These are phyloP conservation scores for Auricularia sp. DNA, from an alignment of 768 basidiomycete genomes.

Conservation along the genomic window DNA sequence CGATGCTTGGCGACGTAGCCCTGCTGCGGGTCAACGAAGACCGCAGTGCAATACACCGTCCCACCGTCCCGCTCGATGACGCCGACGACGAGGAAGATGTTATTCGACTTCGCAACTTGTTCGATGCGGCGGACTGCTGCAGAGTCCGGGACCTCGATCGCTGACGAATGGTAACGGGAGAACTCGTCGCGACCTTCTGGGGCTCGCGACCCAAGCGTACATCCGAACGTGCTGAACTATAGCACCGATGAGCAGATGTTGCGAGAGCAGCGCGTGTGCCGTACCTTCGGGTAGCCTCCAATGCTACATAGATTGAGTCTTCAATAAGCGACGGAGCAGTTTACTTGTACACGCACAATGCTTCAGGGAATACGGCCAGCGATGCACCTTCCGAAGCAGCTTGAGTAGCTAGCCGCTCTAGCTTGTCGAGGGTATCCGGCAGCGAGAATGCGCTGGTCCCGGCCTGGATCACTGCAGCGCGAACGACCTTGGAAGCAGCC, in stretches of 20 bases:
- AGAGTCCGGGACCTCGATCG: constrained; percentile 44
- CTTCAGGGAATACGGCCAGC: constrained; percentile 47
- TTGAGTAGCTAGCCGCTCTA: constrained; percentile 34
- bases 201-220: constrained; percentile 38
- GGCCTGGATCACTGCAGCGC: constrained; percentile 44
- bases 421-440: constrained; percentile 36
- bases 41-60: constrained; percentile 50
- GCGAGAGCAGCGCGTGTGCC: background rate
- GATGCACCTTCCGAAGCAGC: constrained; percentile 39
- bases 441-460: constrained; percentile 38
- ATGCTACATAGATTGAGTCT: constrained; percentile 2
- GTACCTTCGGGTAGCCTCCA: constrained; percentile 13
- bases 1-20: constrained; percentile 54
- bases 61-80: constrained; percentile 50
- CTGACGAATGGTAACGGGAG: constrained; percentile 41
- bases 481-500: constrained; percentile 15
- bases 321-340: background rate
- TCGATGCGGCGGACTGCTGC: constrained; percentile 38
- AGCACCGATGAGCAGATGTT: background rate
- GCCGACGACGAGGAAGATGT: constrained; percentile 48
- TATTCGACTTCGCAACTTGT: constrained; percentile 34
- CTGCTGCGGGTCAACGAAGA: constrained; percentile 42
- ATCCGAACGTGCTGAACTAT: constrained; percentile 29
- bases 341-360: constrained; percentile 28
- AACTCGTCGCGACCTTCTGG: constrained; percentile 49